Base-by-base conservation (phyloP, 441 rosid species). In the Croton setiger region DNA sequence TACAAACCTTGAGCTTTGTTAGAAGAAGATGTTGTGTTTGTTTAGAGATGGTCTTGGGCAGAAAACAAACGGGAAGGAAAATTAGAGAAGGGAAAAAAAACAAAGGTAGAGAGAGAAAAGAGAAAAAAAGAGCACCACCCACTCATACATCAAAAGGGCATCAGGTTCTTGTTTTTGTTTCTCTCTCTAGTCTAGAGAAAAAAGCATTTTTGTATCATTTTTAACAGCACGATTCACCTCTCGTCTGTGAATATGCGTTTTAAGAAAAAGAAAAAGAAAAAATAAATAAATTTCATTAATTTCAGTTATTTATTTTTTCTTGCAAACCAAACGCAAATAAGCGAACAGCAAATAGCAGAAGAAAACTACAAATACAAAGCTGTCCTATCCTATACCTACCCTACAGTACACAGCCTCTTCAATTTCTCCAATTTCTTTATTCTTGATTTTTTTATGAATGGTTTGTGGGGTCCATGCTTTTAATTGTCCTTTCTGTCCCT, bases 61-160 rank as follows among this genome's bases (percentile, higher is more conserved):
- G 65, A 67, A 59, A 55, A 13, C 33, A 27, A 27, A 27, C 31
- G 2, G 10, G n/a, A 35, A 37, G 35, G 17, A 66, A 67, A 56
- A 5, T 65, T 20, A 4, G 33, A 35, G 3, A 45, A 49, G 21
- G 23, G 27, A 11, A 43, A 62, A 27, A 51, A 3, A 13, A 41
- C 0, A n/a, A 43, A 31, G 13, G 15, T 72, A 71, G 69, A 68
- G 58, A 75, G 49, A 66, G 72, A 72, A 35, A 36, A 63, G 71
- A n/a, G 65, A 52, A 65, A 49, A 67, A 79, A 71, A 79, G 81
- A 82, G 83, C 82, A 84, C 88, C 87, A 86, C 88, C 89, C 93
- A 89, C 89, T 88, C 77, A 74, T 82, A 81, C 93, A 88, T 88
- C 89, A 81, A 83, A 84, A 81, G 86, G 37, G 92, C 85, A 87